A percentile compares a stretch with the other conserved stretches of the same genome.
Evolutionary conservation across 768 basidiomycete species (phyloP).

Genomic region (Trametes cubensis): DNA sequence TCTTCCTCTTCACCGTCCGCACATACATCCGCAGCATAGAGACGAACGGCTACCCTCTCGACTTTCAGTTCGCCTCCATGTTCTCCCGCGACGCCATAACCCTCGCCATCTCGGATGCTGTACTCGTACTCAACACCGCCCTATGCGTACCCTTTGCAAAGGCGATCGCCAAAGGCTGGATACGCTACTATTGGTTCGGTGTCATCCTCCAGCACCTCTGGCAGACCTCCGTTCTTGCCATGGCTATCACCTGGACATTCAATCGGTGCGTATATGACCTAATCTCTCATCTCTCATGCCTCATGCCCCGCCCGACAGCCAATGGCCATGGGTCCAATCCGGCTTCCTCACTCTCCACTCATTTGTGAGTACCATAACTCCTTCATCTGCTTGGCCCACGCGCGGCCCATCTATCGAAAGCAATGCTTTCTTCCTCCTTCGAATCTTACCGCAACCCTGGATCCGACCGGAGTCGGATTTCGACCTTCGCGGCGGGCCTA

Average conservation of each 20-base stretch:
- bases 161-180: constrained; percentile 75
- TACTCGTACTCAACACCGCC: constrained; percentile 76
- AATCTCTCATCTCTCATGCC: not conserved
- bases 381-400: too few relatives aligned
- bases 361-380: constrained; percentile 53
- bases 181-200: constrained; percentile 79
- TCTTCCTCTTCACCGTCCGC: constrained; percentile 79
- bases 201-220: constrained; percentile 76
- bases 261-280: constrained; percentile 53
- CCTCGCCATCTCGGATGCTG: constrained; percentile 81
- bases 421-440: not conserved
- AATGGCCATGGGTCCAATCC: constrained; percentile 98
- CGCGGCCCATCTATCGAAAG: too few relatives aligned
- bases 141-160: constrained; percentile 85
- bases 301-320: constrained; percentile 43
- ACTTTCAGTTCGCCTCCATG: constrained; percentile 79
- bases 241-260: constrained; percentile 88
- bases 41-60: constrained; percentile 75
- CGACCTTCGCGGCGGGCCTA: not conserved
- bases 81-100: constrained; percentile 84
- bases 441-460: constrained; percentile 10
- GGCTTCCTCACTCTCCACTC: constrained; percentile 88
- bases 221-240: constrained; percentile 73
- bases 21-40: constrained; percentile 80
- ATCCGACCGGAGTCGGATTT: not conserved